phyloP scores from a whole-genome alignment of 169 alveolate species.

The Plasmodium coatneyi region DNA sequence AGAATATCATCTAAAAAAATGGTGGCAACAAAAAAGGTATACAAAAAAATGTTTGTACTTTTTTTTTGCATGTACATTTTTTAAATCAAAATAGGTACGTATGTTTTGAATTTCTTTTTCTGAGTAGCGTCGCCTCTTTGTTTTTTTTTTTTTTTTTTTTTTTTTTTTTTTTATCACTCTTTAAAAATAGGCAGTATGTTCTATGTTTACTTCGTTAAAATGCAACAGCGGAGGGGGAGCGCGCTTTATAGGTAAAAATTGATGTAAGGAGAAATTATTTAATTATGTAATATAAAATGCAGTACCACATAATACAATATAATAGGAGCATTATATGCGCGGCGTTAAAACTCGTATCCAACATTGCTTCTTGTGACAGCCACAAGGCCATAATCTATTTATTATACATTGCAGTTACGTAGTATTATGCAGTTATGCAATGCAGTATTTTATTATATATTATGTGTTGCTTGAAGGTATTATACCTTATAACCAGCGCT shows the following conservation, averaged over 20 bases:
- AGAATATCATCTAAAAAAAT: not conserved
- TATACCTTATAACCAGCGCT: not conserved
- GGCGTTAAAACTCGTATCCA: not conserved
- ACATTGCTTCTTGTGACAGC: not conserved
- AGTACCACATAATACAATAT: not conserved
- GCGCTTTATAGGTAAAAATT: not conserved
- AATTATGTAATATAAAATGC: not conserved
- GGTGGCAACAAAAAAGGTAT: not conserved
- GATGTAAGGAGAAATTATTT: not conserved
- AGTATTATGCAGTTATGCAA: not conserved
- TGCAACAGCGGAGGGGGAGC: not conserved
- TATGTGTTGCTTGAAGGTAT: not conserved
- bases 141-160: not conserved
- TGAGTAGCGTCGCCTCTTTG: not conserved
- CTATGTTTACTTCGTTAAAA: not conserved
- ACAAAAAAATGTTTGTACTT: not conserved
- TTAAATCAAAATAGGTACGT: not conserved
- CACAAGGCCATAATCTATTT: not conserved
- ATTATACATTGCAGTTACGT: not conserved
- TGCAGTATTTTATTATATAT: not conserved
- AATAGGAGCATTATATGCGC: not conserved
- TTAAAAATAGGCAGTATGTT: not conserved
- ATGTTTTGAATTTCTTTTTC: not conserved
- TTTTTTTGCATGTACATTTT: not conserved
- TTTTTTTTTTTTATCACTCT: not conserved